A percentile compares a stretch with the other conserved stretches of the same genome.
These are phyloP conservation scores for Paraglomus brasilianum DNA, from an alignment of 192 early-diverging fungal genomes.

Conservation along the genomic window DNA sequence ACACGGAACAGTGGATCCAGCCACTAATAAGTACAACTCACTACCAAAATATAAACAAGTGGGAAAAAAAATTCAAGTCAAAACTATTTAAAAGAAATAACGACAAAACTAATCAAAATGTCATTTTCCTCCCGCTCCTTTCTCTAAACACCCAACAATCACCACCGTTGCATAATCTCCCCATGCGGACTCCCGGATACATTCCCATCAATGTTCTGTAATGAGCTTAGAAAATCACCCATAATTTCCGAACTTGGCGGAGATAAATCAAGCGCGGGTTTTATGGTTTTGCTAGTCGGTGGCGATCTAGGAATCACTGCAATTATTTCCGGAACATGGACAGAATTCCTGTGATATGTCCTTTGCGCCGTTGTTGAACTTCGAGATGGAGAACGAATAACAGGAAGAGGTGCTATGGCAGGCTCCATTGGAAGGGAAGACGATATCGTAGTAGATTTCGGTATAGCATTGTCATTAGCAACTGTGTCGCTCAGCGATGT, in stretches of 20 bases:
- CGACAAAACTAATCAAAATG: no score
- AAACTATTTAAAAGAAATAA: no score
- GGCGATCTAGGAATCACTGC: background rate
- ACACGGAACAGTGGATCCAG: no score
- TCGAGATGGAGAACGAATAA: background rate
- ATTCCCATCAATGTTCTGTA: constrained; percentile 38
- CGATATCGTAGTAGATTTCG: no score
- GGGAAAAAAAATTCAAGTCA: no score
- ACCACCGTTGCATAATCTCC: background rate
- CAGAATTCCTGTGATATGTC: background rate
- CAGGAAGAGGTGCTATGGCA: background rate
- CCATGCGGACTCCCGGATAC: constrained; percentile 36
- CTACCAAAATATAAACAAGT: no score
- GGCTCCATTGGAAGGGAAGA: no score
- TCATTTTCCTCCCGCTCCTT: no score
- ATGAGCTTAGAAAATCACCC: constrained; percentile 38
- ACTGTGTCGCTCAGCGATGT: no score
- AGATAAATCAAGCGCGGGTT: background rate
- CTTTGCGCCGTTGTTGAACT: background rate
- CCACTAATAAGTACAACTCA: no score
- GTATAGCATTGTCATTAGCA: no score
- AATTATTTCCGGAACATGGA: constrained; percentile 13
- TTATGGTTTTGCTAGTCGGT: background rate
- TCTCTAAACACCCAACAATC: no score
- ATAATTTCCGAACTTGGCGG: constrained; percentile 21